Evolutionary conservation across 345 rosid species (phyloP).

Genomic region (Trapa incisa): DNA sequence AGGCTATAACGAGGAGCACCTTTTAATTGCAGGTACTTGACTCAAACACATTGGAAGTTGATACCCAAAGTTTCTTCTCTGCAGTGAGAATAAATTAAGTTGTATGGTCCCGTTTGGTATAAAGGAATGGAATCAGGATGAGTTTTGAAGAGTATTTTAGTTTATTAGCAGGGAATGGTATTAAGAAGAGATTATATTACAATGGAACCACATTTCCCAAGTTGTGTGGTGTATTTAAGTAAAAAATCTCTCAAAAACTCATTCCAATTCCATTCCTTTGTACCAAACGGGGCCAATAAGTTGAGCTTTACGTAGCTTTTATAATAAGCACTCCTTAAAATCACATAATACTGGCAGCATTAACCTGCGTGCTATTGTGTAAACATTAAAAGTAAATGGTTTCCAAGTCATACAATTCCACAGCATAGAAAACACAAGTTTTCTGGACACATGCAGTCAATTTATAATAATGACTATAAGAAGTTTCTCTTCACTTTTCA

Average conservation of each 20-base stretch:
- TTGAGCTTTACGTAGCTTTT: not conserved
- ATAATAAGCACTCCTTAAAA: not conserved
- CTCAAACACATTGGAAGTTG: not conserved
- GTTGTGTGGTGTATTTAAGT: too few species aligned
- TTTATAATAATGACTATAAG: not conserved
- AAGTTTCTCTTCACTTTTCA: not conserved
- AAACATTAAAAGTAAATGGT: not conserved
- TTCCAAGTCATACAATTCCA: not conserved
- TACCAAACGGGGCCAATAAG: not conserved
- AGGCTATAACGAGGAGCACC: not conserved
- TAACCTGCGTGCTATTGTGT: not conserved
- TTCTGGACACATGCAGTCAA: too few species aligned
- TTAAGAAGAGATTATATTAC: too few species aligned
- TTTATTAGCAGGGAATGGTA: too few species aligned
- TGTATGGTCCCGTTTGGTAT: too few species aligned
- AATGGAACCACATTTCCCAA: too few species aligned
- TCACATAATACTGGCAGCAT: not conserved
- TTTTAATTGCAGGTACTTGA: not conserved
- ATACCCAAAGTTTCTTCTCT: not conserved
- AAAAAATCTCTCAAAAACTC: too few species aligned
- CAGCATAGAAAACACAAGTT: too few species aligned
- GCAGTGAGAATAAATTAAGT: not conserved
- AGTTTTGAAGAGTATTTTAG: too few species aligned
- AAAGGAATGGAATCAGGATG: too few species aligned
- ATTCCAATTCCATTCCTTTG: too few species aligned